Base-by-base conservation (phyloP, 176 grass and related monocot genomes). In the Avena eriantha region DNA sequence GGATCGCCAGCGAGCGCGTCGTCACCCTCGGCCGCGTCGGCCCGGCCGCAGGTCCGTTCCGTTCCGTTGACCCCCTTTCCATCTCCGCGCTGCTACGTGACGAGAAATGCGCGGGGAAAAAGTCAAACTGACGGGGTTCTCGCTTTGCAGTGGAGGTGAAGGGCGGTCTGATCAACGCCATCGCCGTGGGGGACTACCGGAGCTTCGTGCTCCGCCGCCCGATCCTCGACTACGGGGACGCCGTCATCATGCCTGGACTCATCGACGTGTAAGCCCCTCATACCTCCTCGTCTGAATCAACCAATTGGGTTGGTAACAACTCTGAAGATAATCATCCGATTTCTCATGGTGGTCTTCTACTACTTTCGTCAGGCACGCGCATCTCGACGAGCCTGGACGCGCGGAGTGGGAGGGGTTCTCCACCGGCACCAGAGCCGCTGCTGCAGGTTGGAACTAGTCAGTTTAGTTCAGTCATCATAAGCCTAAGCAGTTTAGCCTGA, bases 381-480 rank as follows among this genome's bases (percentile, higher is more conserved):
- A 99, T 75, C 94, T 99, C 21, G 90, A 96, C 56, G 97, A 99
- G 54, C 97, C 92, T 10, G 97, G 97, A 78, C 91, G 97, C 21
- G 88, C 26, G 19, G 90, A 99, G 8, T 99, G 97, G 97, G 97
- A 99, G 76, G 97, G 97, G 7, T 98, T 98, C 92, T 94, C 90
- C 31, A 91, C 92, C 23, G 97, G 97, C 18, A 98, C 97, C 59
- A 96, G 90, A 86, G 97, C 97, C 18, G 97, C 97, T 51, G 97
- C 94, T 23, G 92, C 97, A 89, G 93, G 92, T 96, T 33, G 19
- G 69, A 8, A 13, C 33, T 14, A 61, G 15, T 7, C 13, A 22
- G 0, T 71, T 3, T 2, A 3, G 16, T 17, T 69, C 77, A 79
- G 3, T 49, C 64, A 11, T 7, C 4, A n/a, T n/a, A n/a, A 35